Base-by-base conservation (phyloP, 805 yeast genomes). In the Candida ovalis region DNA sequence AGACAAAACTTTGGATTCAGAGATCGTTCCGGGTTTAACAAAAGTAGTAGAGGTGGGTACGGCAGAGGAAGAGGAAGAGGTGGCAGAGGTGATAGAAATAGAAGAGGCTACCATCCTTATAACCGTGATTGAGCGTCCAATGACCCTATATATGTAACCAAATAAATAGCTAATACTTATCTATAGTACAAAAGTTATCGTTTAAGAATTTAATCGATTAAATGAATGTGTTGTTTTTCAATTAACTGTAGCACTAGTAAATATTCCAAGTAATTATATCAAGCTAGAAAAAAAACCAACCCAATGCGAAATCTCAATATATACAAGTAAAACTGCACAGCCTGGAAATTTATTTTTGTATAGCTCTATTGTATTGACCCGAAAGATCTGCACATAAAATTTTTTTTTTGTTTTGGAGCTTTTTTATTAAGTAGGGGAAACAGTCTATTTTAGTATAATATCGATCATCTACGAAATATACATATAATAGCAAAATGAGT, bases 71-170 rank as follows among this genome's bases (percentile, higher is more conserved):
- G 53, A 19, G 41, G 47, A 8, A 50, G 53, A 3, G 44, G 54
- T n/a, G 48, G 53, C 4, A 36, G 51, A 6, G 51, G 54, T 27
- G 51, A 57, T 22, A 47, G 62, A 35, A 49, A 60, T 4, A 54
- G 63, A 23, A 51, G 66, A 37, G 58, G 59, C 7, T 67, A 50
- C 52, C 71, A 67, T 55, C 71, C 71, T 15, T 67, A 67, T 46
- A 53, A 54, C 49, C 52, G 61, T 43, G 52, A 33, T 44, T 18
- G 19, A 39, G 4, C 10, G 18, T 4, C 7, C 10, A 23, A n/a
- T 23, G 18, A 2, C 19, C 19, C 10, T 12, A 8, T 17, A n/a
- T 18, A 2, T 33, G 17, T 39, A 10, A 7, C 6, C 18, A 50
- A 57, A 42, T 46, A 36, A 43, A 15, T 37, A 19, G 39, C 12